Conservation (phyloP, 208 protist genomes). For the Trypanosoma caninum region DNA sequence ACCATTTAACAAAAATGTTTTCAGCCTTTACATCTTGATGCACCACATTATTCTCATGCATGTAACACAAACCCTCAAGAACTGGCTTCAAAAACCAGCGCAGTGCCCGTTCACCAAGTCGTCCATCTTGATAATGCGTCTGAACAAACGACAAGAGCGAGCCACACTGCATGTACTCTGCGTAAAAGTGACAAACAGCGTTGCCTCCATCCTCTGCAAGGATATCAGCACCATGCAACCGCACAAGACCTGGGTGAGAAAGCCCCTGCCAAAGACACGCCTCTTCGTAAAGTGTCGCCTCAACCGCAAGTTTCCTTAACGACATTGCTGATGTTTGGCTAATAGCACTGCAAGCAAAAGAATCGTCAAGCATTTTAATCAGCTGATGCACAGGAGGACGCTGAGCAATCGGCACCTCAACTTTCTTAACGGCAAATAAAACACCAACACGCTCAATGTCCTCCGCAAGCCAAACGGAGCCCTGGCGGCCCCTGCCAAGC, state of each 20-base stretch:
- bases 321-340: no score
- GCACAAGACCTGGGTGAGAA: slow-evolving; percentile 70
- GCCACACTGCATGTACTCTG: slow-evolving; percentile 47
- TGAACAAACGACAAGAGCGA: slow-evolving; percentile 9
- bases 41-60: slow-evolving; percentile 23
- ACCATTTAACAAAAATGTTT: slow-evolving; percentile 27
- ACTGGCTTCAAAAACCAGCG: slow-evolving; percentile 25
- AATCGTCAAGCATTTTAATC: slow-evolving; percentile 1
- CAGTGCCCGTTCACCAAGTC: not conserved
- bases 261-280: slow-evolving; percentile 78
- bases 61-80: slow-evolving; percentile 19
- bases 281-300: slow-evolving; percentile 31
- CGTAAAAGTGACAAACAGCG: slow-evolving; percentile 27
- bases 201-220: slow-evolving; percentile 23
- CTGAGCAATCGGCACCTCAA: not conserved
- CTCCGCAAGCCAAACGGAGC: slow-evolving; percentile 10
- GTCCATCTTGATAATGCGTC: not conserved
- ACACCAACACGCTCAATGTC: not conserved
- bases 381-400: slow-evolving; percentile 9
- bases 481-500: slow-evolving; percentile 20
- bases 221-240: slow-evolving; percentile 60
- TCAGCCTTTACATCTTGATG: slow-evolving; percentile 33
- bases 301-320: not conserved
- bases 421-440: slow-evolving; percentile 23
- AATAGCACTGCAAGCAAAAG: no score